phyloP scores from a whole-genome alignment of 2,329 filamentous ascomycete species.

The Alternaria burnsii region DNA sequence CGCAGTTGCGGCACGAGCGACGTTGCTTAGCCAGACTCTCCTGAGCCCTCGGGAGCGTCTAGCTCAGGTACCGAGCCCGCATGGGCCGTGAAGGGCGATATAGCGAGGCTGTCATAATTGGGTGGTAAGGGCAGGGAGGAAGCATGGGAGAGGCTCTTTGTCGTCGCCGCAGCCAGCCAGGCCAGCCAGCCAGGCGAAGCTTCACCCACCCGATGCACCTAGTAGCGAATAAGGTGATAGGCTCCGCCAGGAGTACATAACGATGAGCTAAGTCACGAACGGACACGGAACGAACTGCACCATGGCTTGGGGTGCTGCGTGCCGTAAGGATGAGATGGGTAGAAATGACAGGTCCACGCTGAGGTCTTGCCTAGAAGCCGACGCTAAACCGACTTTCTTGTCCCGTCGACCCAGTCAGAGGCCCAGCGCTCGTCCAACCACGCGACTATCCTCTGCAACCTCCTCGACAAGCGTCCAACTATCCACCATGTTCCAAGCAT shows the following conservation, averaged over 20 bases:
- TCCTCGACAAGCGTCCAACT: constrained; percentile 24
- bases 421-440: constrained; percentile 7
- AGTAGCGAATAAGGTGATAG: constrained; percentile 31
- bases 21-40: constrained; percentile 25
- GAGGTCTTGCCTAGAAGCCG: constrained; percentile 25
- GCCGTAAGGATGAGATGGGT: constrained; percentile 29
- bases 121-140: constrained; percentile 42
- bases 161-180: constrained; percentile 20
- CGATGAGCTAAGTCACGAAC: constrained; percentile 37
- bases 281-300: constrained; percentile 33
- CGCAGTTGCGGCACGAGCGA: constrained; percentile 38
- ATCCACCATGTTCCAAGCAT: not conserved
- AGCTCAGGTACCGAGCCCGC: constrained; percentile 46
- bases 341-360: constrained; percentile 27
- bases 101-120: constrained; percentile 45
- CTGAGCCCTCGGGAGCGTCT: constrained; percentile 31
- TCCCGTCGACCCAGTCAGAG: constrained; percentile 2
- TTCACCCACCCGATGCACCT: constrained; percentile 27
- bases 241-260: constrained; percentile 30
- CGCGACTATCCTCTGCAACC: constrained; percentile 9
- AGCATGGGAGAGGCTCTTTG: constrained; percentile 33
- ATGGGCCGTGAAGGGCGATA: constrained; percentile 40
- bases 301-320: constrained; percentile 33
- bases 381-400: constrained; percentile 24
- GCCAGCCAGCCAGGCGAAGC: constrained; percentile 33